These are phyloP conservation scores for Saraca asoca DNA, from an alignment of 331 rosid genomes.

Conservation along the genomic window DNA sequence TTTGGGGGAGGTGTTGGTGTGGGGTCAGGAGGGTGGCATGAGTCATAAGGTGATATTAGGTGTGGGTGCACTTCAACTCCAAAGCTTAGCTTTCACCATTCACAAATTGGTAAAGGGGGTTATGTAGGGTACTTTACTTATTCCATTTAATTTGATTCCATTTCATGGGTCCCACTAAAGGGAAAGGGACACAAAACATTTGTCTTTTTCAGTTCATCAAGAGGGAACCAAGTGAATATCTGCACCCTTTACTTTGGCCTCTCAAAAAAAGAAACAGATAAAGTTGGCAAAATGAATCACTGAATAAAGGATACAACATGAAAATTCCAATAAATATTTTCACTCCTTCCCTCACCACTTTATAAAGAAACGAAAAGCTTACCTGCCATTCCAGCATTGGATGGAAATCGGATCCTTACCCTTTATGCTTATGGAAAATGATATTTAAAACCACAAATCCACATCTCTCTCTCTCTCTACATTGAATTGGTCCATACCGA, in stretches of 20 bases:
- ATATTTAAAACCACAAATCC: constrained; percentile 19
- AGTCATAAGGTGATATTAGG: no score
- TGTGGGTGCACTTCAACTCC: no score
- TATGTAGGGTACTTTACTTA: no score
- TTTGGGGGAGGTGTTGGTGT: no score
- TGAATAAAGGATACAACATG: constrained; percentile 21
- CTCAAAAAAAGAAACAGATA: constrained; percentile 30
- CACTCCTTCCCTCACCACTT: neutral
- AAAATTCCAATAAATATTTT: neutral
- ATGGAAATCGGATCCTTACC: no score
- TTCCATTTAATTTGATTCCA: no score
- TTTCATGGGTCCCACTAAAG: no score
- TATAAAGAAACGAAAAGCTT: neutral
- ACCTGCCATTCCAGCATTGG: neutral
- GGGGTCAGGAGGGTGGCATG: no score
- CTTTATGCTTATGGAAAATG: constrained; percentile 19
- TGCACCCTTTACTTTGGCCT: constrained; percentile 44
- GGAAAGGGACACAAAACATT: constrained; percentile 39
- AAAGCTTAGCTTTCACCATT: no score
- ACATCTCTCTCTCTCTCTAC: no score
- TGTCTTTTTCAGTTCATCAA: constrained; percentile 48
- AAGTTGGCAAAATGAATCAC: constrained; percentile 42
- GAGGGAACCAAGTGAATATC: constrained; percentile 19
- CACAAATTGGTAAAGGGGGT: no score
- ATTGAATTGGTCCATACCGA: constrained; percentile 35